phyloP scores from a whole-genome alignment of 2,329 filamentous ascomycete species.

The Penicillium sp. region DNA sequence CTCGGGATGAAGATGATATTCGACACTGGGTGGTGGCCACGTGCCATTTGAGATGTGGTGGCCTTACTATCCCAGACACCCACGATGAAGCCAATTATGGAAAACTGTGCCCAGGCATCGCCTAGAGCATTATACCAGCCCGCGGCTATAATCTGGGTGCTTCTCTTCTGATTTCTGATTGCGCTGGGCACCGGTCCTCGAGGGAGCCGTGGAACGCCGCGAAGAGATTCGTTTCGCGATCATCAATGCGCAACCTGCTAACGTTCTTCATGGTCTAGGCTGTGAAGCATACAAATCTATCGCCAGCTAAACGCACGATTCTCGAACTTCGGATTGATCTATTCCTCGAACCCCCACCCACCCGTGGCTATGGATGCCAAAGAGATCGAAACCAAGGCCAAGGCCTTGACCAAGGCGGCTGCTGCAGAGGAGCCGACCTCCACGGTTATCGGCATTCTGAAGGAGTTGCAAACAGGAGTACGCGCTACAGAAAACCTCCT shows the following conservation, averaged over 20 bases:
- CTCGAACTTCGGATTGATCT: neutral
- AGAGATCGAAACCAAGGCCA: conserved; percentile 76
- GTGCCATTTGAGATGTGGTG: conserved; percentile 9
- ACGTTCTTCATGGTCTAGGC: neutral
- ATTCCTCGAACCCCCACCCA: neutral
- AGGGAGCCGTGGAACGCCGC: neutral
- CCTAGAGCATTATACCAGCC: neutral
- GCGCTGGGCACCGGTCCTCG: neutral
- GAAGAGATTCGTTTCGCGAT: neutral
- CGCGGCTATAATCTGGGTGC: no score
- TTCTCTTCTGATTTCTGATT: no score
- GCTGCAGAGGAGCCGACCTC: conserved; percentile 73
- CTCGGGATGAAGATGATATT: neutral
- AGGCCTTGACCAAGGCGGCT: conserved; percentile 79
- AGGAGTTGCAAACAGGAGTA: conserved; percentile 78
- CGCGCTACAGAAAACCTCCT: conserved; percentile 87
- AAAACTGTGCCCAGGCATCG: neutral
- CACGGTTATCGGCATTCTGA: conserved; percentile 74
- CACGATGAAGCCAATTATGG: neutral
- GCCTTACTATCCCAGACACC: neutral
- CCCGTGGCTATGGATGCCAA: conserved; percentile 71
- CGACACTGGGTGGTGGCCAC: conserved; percentile 10
- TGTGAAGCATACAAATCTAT: neutral
- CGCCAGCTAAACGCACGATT: neutral
- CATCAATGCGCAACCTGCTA: neutral